Conservation (phyloP, 179 eudicot species). For the Spinacia oleracea region DNA sequence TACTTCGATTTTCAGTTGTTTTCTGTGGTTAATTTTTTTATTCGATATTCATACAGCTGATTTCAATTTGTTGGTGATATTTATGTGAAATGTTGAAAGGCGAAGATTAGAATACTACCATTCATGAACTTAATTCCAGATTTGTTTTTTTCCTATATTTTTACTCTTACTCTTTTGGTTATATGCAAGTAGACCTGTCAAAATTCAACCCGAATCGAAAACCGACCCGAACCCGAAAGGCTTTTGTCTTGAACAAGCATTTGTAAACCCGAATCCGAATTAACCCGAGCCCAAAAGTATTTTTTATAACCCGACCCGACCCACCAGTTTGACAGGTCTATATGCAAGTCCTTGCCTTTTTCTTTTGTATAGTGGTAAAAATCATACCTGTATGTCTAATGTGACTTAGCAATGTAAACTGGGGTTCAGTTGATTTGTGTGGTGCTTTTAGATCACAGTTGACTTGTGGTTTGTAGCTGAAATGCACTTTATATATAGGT, state of each 20-base stretch:
- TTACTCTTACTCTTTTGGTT: not conserved
- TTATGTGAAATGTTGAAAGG: not conserved
- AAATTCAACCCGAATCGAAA: too few relatives aligned
- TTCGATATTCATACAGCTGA: not conserved
- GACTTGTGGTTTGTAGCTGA: not conserved
- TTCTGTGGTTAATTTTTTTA: not conserved
- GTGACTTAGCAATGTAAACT: not conserved
- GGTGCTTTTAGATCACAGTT: not conserved
- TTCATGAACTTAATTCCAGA: not conserved
- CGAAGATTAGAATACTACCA: not conserved
- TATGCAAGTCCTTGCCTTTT: not conserved
- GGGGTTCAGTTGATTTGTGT: not conserved
- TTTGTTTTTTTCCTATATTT: not conserved
- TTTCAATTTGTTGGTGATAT: not conserved
- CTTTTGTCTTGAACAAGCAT: too few relatives aligned
- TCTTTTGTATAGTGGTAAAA: not conserved
- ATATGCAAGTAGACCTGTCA: too few relatives aligned
- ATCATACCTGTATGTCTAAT: not conserved
- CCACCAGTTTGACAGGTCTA: too few relatives aligned
- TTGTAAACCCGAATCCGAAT: too few relatives aligned
- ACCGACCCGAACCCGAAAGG: too few relatives aligned
- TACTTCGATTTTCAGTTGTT: conserved; percentile 8
- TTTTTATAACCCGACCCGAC: too few relatives aligned
- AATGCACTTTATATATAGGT: conserved; percentile 43
- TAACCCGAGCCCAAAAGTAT: too few relatives aligned